phyloP scores from a whole-genome alignment of 805 yeast species.

The Pichia eremophila region DNA sequence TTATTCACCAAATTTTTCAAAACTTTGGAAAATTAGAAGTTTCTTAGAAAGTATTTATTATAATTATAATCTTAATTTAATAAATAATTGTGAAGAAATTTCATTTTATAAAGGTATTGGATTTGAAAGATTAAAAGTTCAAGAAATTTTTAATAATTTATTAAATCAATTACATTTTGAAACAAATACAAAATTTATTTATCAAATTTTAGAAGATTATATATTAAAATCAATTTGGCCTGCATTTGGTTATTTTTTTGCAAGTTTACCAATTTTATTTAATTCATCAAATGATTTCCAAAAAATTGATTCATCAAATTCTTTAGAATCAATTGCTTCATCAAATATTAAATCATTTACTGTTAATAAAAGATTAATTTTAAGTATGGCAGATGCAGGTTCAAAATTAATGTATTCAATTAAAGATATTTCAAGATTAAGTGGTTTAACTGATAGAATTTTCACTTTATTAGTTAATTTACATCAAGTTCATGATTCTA shows the following conservation, averaged over 20 bases:
- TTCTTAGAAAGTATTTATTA: conserved; percentile 83
- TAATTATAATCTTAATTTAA: conserved; percentile 75
- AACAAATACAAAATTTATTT: conserved; percentile 52
- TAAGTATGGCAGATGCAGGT: conserved; percentile 91
- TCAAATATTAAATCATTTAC: conserved; percentile 75
- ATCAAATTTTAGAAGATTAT: conserved; percentile 74
- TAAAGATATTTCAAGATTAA: conserved; percentile 81
- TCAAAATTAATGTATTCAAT: conserved; percentile 89
- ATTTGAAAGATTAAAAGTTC: conserved; percentile 63
- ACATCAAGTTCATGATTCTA: conserved; percentile 70
- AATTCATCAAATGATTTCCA: conserved; percentile 16
- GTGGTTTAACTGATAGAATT: conserved; percentile 84
- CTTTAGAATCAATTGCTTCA: conserved; percentile 15
- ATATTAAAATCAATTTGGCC: conserved; percentile 90
- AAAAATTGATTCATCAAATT: conserved; percentile 3
- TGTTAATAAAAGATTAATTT: conserved; percentile 82
- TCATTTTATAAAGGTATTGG: conserved; percentile 87
- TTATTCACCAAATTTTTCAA: conserved; percentile 80
- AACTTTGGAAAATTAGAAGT: conserved; percentile 61
- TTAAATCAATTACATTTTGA: conserved; percentile 26
- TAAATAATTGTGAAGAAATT: conserved; percentile 85
- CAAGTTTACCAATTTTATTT: conserved; percentile 79
- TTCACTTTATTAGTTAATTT: conserved; percentile 66
- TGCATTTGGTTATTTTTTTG: conserved; percentile 85
- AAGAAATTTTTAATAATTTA: conserved; percentile 47